A percentile compares a stretch with the other conserved stretches of the same genome.
phyloP scores from a whole-genome alignment of 2,329 filamentous ascomycete species.

The Xylariales sp. region DNA sequence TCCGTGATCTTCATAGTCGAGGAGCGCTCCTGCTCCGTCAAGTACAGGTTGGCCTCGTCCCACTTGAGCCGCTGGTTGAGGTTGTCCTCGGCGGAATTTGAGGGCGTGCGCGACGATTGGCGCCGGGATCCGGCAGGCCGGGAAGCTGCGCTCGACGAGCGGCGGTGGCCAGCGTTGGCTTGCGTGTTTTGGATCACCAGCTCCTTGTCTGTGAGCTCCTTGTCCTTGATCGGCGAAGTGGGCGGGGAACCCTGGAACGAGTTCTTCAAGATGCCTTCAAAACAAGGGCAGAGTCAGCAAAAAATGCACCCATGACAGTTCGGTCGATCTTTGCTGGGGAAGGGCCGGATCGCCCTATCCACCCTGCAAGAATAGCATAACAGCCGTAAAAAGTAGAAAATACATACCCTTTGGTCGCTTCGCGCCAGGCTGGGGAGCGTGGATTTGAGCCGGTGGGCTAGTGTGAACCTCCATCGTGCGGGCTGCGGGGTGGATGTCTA shows the following conservation, averaged over 20 bases:
- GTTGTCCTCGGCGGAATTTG: constrained; percentile 38
- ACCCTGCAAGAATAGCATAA: too few relatives aligned
- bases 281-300: too few relatives aligned
- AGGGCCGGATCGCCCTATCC: neutral
- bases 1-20: constrained; percentile 99
- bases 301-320: too few relatives aligned
- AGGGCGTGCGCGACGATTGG: constrained; percentile 53
- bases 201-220: constrained; percentile 71
- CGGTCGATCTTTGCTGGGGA: neutral
- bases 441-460: constrained; percentile 18
- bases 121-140: constrained; percentile 64
- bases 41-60: constrained; percentile 97
- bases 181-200: constrained; percentile 92
- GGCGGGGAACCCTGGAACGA: constrained; percentile 62
- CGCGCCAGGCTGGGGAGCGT: constrained; percentile 12
- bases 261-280: constrained; percentile 88
- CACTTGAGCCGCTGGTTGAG: constrained; percentile 74
- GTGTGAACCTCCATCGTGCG: constrained; percentile 24
- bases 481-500: neutral
- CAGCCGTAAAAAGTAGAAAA: too few relatives aligned
- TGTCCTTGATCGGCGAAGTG: constrained; percentile 43
- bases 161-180: constrained; percentile 84
- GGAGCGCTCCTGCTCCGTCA: constrained; percentile 92
- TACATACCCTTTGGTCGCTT: constrained; percentile 25
- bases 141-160: constrained; percentile 71